A percentile compares a stretch with the other conserved stretches of the same genome.
Conservation (phyloP, 768 basidiomycete species). For the Termitomyces sp. region DNA sequence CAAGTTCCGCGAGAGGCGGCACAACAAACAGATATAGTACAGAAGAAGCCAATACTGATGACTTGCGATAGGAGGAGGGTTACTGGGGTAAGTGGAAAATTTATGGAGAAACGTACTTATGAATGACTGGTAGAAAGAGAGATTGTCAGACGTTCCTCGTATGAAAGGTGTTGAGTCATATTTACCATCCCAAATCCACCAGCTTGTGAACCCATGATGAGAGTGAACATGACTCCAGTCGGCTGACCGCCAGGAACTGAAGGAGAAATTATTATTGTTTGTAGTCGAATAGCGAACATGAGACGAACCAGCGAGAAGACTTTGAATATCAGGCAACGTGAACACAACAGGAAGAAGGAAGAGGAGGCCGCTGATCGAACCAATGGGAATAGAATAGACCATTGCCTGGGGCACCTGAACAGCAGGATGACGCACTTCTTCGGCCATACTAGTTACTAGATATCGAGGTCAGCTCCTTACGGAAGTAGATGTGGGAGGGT, state of each 20-base stretch:
- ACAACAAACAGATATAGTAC: constrained; percentile 64
- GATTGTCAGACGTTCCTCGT: background rate
- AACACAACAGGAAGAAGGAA: constrained; percentile 64
- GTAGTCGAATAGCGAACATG: background rate
- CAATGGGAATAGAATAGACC: constrained; percentile 50
- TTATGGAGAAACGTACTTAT: constrained; percentile 25
- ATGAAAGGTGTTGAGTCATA: background rate
- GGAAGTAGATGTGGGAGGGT: background rate
- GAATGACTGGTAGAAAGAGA: constrained; percentile 29
- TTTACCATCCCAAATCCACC: constrained; percentile 62
- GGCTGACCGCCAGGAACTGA: constrained; percentile 61
- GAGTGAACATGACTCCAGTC: constrained; percentile 57
- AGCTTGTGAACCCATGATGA: constrained; percentile 56
- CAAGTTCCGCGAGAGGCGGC: constrained; percentile 69
- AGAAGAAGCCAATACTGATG: constrained; percentile 56
- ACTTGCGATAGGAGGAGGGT: constrained; percentile 28
- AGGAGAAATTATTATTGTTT: background rate
- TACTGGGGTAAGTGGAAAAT: background rate
- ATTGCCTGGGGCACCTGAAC: constrained; percentile 54
- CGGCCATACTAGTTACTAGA: constrained; percentile 64
- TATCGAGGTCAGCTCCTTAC: background rate
- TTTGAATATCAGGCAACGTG: constrained; percentile 56
- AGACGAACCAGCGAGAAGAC: constrained; percentile 45
- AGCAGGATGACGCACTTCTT: constrained; percentile 61
- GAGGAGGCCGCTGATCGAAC: constrained; percentile 46